These are phyloP conservation scores for Claviceps cyperi DNA, from an alignment of 2,329 filamentous ascomycete species.

Conservation along the genomic window DNA sequence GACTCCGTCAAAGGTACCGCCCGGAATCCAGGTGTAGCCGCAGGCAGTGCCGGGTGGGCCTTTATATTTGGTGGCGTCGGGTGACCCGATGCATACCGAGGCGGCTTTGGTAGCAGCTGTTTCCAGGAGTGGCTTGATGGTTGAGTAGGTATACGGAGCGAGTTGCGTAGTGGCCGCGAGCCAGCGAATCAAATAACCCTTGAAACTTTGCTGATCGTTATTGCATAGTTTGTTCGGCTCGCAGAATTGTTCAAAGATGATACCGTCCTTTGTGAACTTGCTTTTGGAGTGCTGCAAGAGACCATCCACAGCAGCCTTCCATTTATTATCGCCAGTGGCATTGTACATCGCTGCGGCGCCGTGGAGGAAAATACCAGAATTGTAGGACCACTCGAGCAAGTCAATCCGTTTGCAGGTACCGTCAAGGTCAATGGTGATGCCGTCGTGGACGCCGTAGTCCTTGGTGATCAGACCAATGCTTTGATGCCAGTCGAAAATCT, in stretches of 20 bases:
- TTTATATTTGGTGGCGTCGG: constrained; percentile 26
- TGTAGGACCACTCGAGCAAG: constrained; percentile 53
- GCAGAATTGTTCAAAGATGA: constrained; percentile 55
- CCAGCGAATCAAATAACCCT: constrained; percentile 60
- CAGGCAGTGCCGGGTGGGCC: constrained; percentile 47
- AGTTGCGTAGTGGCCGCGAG: constrained; percentile 39
- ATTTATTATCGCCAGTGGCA: constrained; percentile 35
- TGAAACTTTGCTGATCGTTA: constrained; percentile 60
- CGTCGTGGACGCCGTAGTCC: constrained; percentile 41
- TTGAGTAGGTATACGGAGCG: constrained; percentile 35
- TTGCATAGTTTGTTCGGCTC: constrained; percentile 48
- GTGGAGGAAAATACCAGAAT: constrained; percentile 50
- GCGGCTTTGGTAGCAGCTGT: constrained; percentile 39
- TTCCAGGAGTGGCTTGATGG: constrained; percentile 36
- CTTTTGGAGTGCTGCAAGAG: constrained; percentile 35
- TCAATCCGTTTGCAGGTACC: constrained; percentile 38
- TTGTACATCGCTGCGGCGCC: constrained; percentile 49
- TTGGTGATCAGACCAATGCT: constrained; percentile 39
- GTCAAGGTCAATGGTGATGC: constrained; percentile 22
- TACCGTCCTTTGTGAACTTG: constrained; percentile 37
- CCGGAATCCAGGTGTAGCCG: constrained; percentile 49
- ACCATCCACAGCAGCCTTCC: constrained; percentile 44
- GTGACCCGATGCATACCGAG: constrained; percentile 31
- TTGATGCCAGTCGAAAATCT: constrained; percentile 52
- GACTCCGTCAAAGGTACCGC: constrained; percentile 39